A percentile compares a stretch with the other conserved stretches of the same genome.
Evolutionary conservation across 768 basidiomycete genomes (phyloP).

Genomic region (Sporobolomyces phaffii): DNA sequence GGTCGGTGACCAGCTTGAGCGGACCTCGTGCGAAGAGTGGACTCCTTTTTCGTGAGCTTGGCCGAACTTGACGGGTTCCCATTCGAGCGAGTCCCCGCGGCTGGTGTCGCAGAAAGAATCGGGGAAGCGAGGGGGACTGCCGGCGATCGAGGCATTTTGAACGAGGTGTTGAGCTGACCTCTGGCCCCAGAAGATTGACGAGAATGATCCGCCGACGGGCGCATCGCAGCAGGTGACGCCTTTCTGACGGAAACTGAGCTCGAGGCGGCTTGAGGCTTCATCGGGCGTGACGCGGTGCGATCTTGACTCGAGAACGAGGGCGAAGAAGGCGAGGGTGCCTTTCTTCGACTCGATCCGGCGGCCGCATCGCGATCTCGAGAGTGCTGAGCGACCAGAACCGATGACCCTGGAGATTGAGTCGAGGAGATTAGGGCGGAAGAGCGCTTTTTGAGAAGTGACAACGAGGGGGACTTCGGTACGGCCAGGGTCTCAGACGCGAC

Average conservation of each 20-base stretch:
- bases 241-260: too few species aligned
- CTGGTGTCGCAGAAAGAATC: too few species aligned
- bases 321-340: background rate
- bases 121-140: background rate
- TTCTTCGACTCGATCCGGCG: background rate
- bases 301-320: conserved; percentile 17
- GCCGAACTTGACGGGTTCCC: background rate
- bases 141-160: conserved; percentile 16
- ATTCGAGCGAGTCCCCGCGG: too few species aligned
- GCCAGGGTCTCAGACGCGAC: background rate
- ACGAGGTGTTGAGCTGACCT: conserved; percentile 18
- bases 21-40: background rate
- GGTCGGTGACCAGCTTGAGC: conserved; percentile 13
- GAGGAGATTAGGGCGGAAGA: background rate
- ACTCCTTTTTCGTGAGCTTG: background rate
- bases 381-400: too few species aligned
- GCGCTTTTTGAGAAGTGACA: conserved; percentile 9
- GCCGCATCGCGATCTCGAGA: too few species aligned
- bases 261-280: background rate
- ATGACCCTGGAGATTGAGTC: too few species aligned
- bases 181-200: background rate
- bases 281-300: conserved; percentile 11
- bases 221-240: too few species aligned
- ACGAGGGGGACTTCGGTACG: conserved; percentile 6
- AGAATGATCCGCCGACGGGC: too few species aligned